Percentiles rank a stretch among this genome's conserved stretches.
Conservation (phyloP, 768 basidiomycete species). For the Leccinellum rugosiceps region DNA sequence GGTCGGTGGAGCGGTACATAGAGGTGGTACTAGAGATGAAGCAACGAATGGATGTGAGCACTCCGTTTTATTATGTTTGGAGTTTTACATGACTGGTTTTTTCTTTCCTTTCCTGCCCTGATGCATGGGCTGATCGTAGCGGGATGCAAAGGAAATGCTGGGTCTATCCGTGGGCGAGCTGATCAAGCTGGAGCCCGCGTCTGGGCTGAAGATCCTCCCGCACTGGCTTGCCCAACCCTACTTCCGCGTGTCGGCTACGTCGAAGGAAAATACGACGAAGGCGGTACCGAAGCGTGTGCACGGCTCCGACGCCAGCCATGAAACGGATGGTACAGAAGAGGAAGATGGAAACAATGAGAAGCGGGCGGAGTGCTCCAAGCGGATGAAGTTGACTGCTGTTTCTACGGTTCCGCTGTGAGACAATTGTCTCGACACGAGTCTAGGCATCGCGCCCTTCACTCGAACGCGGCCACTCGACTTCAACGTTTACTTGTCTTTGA, state of each 20-base stretch:
- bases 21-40: conserved; percentile 60
- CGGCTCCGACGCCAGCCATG: not conserved
- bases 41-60: conserved; percentile 50
- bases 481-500: not conserved
- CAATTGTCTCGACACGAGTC: not conserved
- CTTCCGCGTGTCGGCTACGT: conserved; percentile 29
- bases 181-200: conserved; percentile 40
- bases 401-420: not conserved
- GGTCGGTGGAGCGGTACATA: conserved; percentile 37
- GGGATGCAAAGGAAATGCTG: conserved; percentile 41
- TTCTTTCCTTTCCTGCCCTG: not conserved
- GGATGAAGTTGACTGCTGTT: conserved; percentile 3
- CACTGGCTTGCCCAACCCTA: conserved; percentile 75
- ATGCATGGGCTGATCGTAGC: conserved; percentile 27
- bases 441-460: not conserved
- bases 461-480: not conserved
- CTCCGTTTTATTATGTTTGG: not conserved
- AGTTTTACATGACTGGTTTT: not conserved
- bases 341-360: not conserved
- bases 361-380: not conserved
- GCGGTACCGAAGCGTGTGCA: conserved; percentile 9
- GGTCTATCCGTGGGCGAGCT: conserved; percentile 34
- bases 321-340: not conserved
- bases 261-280: not conserved
- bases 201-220: conserved; percentile 54